Evolutionary conservation across 169 alveolate species (phyloP), one percentile per base, ranked within the genome.

Genomic region (Eimeria zaria): DNA sequence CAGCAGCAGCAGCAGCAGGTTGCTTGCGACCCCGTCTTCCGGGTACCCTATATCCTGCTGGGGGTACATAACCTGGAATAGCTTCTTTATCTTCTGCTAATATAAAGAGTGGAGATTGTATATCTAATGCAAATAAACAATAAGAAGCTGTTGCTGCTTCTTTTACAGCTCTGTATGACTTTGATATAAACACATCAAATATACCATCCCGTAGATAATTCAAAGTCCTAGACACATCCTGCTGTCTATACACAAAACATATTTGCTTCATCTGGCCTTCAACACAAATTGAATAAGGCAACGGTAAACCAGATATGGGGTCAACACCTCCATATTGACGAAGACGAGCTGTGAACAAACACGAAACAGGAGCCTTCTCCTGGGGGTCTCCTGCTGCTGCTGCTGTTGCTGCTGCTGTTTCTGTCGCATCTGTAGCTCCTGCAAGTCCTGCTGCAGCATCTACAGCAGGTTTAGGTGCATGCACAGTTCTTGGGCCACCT

Each of bases 151-250:
- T 96, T n/a, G 99, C 99, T 20, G 97, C 98, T 78, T 97, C 98
- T 39, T 97, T 98, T 41, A 98, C 98, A 85, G 98, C 98, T 95
- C 91, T 97, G 89, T 98, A 98, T 62, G 99, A 98, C 62, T 96
- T 97, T 81, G 98, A 96, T 69, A 98, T 96, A 90, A 98, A 97
- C 39, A 98, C 99, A 87, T 98, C 98, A 93, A 98, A 95, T 36
- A 98, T 98, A 58, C 98, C 99, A 85, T 98, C 99, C 48, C 97
- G 98, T 41, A 98, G 91, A 87, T 98, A 98, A 41, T 98, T 98
- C 97, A 98, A 91, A 90, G 98, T 96, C 89, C 97, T 89, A 55
- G 96, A 91, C 62, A 98, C 96, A 90, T 98, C 99, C 91, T 97
- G 97, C 96, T 97, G 98, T 96, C 96, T 97, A 89, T 97, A 97